These are phyloP conservation scores for Musa schizocarpa DNA, from an alignment of 176 grass and related monocot genomes.

Conservation along the genomic window DNA sequence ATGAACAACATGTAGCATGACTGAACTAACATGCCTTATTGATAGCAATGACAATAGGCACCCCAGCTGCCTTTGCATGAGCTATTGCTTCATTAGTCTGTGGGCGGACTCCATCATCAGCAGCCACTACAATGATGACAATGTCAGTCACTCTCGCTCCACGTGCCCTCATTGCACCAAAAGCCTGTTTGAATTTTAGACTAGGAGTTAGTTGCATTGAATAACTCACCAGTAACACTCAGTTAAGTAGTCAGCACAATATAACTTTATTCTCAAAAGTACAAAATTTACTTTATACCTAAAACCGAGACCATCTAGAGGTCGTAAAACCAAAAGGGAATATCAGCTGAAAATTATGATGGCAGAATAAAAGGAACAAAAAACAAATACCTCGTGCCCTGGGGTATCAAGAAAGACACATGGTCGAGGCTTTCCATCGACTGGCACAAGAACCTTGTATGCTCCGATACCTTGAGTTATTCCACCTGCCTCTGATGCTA, in stretches of 20 bases:
- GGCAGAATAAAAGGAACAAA: background rate
- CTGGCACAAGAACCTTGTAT: slow-evolving; percentile 84
- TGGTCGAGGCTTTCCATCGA: slow-evolving; percentile 67
- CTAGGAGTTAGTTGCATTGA: background rate
- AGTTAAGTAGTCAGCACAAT: background rate
- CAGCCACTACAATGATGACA: slow-evolving; percentile 82
- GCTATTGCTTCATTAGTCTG: slow-evolving; percentile 95
- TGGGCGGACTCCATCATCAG: slow-evolving; percentile 86
- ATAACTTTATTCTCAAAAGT: background rate
- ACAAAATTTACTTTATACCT: background rate
- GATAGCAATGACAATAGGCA: slow-evolving; percentile 89
- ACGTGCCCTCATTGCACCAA: slow-evolving; percentile 98
- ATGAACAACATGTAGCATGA: slow-evolving; percentile 6
- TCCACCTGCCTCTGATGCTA: slow-evolving; percentile 91
- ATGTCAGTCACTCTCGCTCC: slow-evolving; percentile 93
- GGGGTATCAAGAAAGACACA: slow-evolving; percentile 98
- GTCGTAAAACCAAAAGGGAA: background rate
- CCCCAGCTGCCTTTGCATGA: slow-evolving; percentile 86
- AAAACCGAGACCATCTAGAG: background rate
- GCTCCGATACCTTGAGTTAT: slow-evolving; percentile 98
- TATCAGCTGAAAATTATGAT: background rate
- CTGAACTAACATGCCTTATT: slow-evolving; percentile 57
- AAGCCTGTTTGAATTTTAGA: slow-evolving; percentile 46
- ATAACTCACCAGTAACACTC: background rate
- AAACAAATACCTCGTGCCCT: slow-evolving; percentile 66